Percentiles rank a stretch among this genome's conserved stretches.
phyloP scores from a whole-genome alignment of 495 filamentous ascomycete species.

The Cetradonia linearis region DNA sequence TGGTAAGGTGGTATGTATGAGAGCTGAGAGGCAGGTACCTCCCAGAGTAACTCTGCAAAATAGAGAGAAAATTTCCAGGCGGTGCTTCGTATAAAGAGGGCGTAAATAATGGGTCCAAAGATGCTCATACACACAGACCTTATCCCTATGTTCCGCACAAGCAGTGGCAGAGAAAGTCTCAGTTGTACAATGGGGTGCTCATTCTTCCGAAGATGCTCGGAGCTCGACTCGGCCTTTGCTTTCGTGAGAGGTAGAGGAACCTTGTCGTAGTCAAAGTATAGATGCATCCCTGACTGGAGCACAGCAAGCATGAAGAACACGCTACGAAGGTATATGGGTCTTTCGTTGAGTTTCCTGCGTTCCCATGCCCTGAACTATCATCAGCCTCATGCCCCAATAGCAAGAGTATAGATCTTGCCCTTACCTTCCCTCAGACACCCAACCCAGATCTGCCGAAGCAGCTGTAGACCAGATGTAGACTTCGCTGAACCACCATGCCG shows the following conservation, averaged over 20 bases:
- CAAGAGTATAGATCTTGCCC: background rate
- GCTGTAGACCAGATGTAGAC: conserved; percentile 70
- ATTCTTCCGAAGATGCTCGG: conserved; percentile 32
- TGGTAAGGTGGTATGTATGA: conserved; percentile 49
- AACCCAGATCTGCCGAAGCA: conserved; percentile 53
- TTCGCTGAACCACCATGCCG: conserved; percentile 71
- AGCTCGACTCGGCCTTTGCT: conserved; percentile 28
- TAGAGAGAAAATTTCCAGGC: conserved; percentile 59
- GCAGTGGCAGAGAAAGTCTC: conserved; percentile 22
- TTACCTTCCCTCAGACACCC: conserved; percentile 57
- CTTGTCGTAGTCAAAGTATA: conserved; percentile 64
- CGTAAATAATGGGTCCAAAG: conserved; percentile 50
- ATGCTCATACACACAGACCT: conserved; percentile 37
- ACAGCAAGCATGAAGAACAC: conserved; percentile 58
- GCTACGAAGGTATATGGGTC: conserved; percentile 68
- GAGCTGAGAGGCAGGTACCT: conserved; percentile 55
- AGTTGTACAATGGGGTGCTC: conserved; percentile 25
- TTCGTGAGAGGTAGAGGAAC: conserved; percentile 46
- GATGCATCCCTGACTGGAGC: conserved; percentile 57
- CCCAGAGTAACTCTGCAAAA: conserved; percentile 61
- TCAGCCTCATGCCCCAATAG: conserved; percentile 14
- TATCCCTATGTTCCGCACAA: conserved; percentile 27
- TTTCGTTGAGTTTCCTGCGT: conserved; percentile 74
- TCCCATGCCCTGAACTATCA: conserved; percentile 43
- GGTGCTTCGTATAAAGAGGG: conserved; percentile 47